These are phyloP conservation scores for Ceratocystis papillata DNA, from an alignment of 2,329 filamentous ascomycete genomes.

Conservation along the genomic window DNA sequence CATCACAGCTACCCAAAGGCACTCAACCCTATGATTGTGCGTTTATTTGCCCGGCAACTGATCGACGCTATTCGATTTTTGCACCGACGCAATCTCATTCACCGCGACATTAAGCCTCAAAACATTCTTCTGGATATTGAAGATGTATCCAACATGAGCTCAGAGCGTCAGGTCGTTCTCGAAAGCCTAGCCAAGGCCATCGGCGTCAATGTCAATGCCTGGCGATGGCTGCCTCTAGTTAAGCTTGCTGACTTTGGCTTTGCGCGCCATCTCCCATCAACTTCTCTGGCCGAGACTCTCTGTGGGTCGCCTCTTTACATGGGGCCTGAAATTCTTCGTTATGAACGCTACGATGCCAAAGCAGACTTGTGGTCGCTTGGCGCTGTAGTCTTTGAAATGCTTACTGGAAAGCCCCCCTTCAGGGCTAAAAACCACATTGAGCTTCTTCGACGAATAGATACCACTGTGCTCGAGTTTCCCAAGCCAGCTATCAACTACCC, in stretches of 20 bases:
- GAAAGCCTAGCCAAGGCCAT: conserved; percentile 26
- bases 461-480: conserved; percentile 44
- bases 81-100: conserved; percentile 73
- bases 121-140: conserved; percentile 60
- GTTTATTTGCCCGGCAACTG: conserved; percentile 93
- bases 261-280: conserved; percentile 78
- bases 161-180: conserved; percentile 51
- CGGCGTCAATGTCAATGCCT: conserved; percentile 55
- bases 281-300: conserved; percentile 86
- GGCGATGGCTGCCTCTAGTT: conserved; percentile 62
- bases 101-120: conserved; percentile 95
- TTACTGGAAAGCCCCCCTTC: conserved; percentile 81
- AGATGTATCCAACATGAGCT: conserved; percentile 56
- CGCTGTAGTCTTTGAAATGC: conserved; percentile 92
- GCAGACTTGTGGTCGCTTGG: conserved; percentile 97
- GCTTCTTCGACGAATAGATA: conserved; percentile 81
- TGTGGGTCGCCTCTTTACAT: conserved; percentile 97
- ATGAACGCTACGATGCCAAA: conserved; percentile 94
- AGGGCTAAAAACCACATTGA: conserved; percentile 90
- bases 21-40: conserved; percentile 91
- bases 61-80: conserved; percentile 85
- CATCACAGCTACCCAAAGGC: conserved; percentile 80
- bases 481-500: conserved; percentile 6
- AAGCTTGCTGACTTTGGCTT: conserved; percentile 99
- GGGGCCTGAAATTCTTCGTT: conserved; percentile 93